Evolutionary conservation across 1,139 yeast species (phyloP), one percentile per base, ranked within the genome.

Genomic region (Blastobotrys persicus): DNA sequence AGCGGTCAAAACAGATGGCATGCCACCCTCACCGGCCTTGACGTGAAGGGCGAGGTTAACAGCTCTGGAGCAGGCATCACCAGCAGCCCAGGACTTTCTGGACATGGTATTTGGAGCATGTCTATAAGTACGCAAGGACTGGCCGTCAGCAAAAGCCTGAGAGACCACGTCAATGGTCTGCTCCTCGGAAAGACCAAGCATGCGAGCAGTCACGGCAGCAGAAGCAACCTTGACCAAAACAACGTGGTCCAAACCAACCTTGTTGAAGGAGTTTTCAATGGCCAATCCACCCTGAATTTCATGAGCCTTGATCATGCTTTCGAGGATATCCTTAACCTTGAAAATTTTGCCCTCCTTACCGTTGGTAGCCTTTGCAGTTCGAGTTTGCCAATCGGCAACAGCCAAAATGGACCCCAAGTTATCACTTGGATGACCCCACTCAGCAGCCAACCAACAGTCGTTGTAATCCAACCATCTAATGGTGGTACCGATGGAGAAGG

Each of bases 81-180:
- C 84, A 12, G 84, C 84, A 33, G 84, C 84, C 84, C 84, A 79
- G 1, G 82, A 78, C 67, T 79, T 79, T 61, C 83, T 72, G 9
- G 81, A 75, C 68, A 79, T 79, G 50, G 83, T 79, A 66, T 79
- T 79, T 54, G 84, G 83, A 6, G 83, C 80, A 59, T 79, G 83
- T 58, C 84, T 72, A 60, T 79, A 79, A 20, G 83, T 79, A 64
- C 84, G 72, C 52, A 79, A 65, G 2, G 81, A 62, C 57, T 77
- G 81, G 18, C 83, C 83, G 62, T 79, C 84, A 23, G 73, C 82
- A 65, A 79, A 78, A 9, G 83, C 82, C 51, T 79, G 83, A 2
- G 83, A 77, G 12, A 79, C 54, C 20, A 81, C 81, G 54, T 74
- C 81, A 47, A 73, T 64, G 39, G 83, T 79, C 62, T 79, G 81